Base-by-base conservation (phyloP, 1,284 basidiomycete species). In the Cutaneotrichosporon sp. region DNA sequence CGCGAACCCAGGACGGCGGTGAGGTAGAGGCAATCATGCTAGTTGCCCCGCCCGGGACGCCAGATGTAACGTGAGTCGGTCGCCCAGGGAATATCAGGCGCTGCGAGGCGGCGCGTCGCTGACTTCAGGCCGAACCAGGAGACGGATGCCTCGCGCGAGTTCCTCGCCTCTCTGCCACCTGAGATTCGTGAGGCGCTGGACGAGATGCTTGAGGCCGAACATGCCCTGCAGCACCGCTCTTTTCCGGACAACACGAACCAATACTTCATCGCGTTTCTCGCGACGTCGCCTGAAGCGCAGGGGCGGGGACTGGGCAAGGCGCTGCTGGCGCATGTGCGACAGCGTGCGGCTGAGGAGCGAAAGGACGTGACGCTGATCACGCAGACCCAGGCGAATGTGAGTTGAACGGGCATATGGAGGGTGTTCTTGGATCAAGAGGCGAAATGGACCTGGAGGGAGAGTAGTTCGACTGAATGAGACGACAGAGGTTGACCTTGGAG, bases 231-330 rank as follows among this genome's bases (percentile, higher is more conserved):
- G 19, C 14, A 31, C 5, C 42, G 19, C 29, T 19, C 27, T 8
- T 44, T 44, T 29, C 42, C 42, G 11, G 42, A 44, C 19, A 32
- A 31, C 42, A 44, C 27, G 11, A 22, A 44, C 29, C 17, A 22
- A 29, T 44, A 44, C 19, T 50, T 24, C n/a, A 50, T 43, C 17
- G 41, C 41, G 33, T 42, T 42, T 25, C 41, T 42, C 49, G 42
- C 49, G 25, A 50, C 49, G 4, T 26, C 49, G 33, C 42, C 49
- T 12, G 6, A 37, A 12, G 41, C 49, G 19, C 42, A 43, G 24
- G 19, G 34, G 32, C 41, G 33, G 10, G 49, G 49, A 16, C 19
- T 50, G 19, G 42, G 12, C 19, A 44, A 44, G 29, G 42, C 42
- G 27, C 42, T 44, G 11, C 27, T 44, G 12, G 29, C 17, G 17